These are phyloP conservation scores for Fusarium metavorans DNA, from an alignment of 2,329 filamentous ascomycete genomes.

Conservation along the genomic window DNA sequence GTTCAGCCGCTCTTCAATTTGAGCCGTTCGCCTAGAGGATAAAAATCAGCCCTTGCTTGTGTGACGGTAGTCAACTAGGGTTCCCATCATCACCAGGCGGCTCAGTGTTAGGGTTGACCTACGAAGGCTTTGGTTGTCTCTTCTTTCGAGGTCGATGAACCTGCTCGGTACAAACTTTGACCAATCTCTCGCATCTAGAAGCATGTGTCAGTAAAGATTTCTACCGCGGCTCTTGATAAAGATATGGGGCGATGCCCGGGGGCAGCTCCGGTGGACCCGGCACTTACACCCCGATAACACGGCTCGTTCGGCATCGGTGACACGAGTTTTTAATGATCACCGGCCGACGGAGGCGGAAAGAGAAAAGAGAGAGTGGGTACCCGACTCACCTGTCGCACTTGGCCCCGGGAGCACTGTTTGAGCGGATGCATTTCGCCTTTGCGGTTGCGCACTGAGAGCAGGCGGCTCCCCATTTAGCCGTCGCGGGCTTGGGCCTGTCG, in stretches of 20 bases:
- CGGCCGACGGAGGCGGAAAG: background rate
- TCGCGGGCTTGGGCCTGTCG: slow-evolving; percentile 48
- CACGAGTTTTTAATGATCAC: background rate
- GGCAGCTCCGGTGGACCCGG: slow-evolving; percentile 17
- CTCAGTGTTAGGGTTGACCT: slow-evolving; percentile 42
- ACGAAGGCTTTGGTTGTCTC: slow-evolving; percentile 63
- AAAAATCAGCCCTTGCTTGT: background rate
- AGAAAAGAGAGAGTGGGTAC: background rate
- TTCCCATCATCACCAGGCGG: background rate
- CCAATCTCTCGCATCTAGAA: slow-evolving; percentile 60
- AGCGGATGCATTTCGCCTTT: slow-evolving; percentile 64
- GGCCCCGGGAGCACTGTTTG: slow-evolving; percentile 49
- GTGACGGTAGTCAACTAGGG: background rate
- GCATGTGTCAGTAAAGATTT: slow-evolving; percentile 21
- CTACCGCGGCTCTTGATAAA: slow-evolving; percentile 10
- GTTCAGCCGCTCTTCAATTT: slow-evolving; percentile 63
- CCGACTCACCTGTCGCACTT: slow-evolving; percentile 61
- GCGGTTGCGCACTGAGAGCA: slow-evolving; percentile 61
- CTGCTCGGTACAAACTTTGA: slow-evolving; percentile 61
- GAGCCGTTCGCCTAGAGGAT: slow-evolving; percentile 57
- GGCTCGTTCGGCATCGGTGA: slow-evolving; percentile 4
- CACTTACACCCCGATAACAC: slow-evolving; percentile 18
- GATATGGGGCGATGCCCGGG: slow-evolving; percentile 26
- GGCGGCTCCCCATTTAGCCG: slow-evolving; percentile 63
- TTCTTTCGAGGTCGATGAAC: slow-evolving; percentile 64